Evolutionary conservation across 1,284 basidiomycete species (phyloP).

Genomic region (Sporisorium graminicola): DNA sequence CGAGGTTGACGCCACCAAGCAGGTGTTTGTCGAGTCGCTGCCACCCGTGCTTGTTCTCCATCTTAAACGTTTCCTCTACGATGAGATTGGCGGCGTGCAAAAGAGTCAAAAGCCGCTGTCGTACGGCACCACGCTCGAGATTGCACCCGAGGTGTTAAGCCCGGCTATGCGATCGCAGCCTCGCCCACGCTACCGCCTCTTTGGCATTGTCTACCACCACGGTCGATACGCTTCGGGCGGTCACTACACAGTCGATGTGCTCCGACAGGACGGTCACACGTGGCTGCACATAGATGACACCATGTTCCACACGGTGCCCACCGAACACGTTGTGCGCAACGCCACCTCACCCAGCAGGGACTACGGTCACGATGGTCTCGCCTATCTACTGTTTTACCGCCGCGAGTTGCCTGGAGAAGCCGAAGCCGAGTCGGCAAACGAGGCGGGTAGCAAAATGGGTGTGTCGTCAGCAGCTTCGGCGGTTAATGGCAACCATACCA

Average conservation of each 20-base stretch:
- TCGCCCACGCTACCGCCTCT: constrained; percentile 81
- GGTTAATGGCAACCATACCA: constrained; percentile 20
- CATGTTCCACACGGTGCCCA: constrained; percentile 75
- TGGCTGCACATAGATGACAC: constrained; percentile 97
- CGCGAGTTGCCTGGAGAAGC: constrained; percentile 57
- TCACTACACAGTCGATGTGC: constrained; percentile 93
- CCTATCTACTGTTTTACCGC: constrained; percentile 89
- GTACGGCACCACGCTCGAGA: constrained; percentile 82
- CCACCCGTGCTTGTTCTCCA: constrained; percentile 90
- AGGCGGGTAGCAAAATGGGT: constrained; percentile 1
- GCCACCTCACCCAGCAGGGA: constrained; percentile 59
- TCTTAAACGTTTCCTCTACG: constrained; percentile 92
- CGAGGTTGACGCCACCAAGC: constrained; percentile 85
- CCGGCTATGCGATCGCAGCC: constrained; percentile 63
- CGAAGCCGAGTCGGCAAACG: constrained; percentile 7
- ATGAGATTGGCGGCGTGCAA: constrained; percentile 83
- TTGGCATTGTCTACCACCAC: constrained; percentile 94
- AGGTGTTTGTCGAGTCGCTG: constrained; percentile 85
- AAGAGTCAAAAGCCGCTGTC: constrained; percentile 87
- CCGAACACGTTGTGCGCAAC: constrained; percentile 82
- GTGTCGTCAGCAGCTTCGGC: not conserved
- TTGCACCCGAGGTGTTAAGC: constrained; percentile 71
- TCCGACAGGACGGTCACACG: constrained; percentile 79
- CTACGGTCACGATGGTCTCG: constrained; percentile 70
- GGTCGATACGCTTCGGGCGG: constrained; percentile 90